phyloP scores from a whole-genome alignment of 1,284 basidiomycete genomes.

The Trichosporon sp. region DNA sequence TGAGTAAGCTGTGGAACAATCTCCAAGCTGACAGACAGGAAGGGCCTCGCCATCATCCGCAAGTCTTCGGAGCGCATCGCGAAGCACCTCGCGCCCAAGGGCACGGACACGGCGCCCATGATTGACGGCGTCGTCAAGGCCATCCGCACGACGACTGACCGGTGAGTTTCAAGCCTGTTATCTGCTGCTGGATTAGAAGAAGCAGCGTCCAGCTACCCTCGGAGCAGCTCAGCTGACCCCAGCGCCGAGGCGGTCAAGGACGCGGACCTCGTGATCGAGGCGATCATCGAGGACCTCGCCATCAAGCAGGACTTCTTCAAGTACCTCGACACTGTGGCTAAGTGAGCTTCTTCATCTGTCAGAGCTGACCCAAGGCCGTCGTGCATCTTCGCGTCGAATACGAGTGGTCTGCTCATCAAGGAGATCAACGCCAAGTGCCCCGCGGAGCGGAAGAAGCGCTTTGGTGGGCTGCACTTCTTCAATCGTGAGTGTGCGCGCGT shows the following conservation, averaged over 20 bases:
- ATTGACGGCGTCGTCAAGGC: constrained; percentile 45
- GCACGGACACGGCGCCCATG: constrained; percentile 22
- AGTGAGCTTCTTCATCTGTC: constrained; percentile 4
- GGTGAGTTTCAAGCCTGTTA: no score
- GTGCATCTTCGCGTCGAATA: constrained; percentile 56
- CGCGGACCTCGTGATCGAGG: constrained; percentile 57
- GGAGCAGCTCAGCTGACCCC: constrained; percentile 24
- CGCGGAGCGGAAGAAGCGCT: constrained; percentile 44
- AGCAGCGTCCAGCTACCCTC: neutral
- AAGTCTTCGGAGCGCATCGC: constrained; percentile 55
- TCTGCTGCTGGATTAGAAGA: no score
- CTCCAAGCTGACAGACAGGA: neutral
- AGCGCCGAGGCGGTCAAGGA: constrained; percentile 51
- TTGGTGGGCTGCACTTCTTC: constrained; percentile 57
- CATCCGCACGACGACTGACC: constrained; percentile 54
- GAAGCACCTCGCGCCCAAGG: constrained; percentile 52
- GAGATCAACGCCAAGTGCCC: constrained; percentile 52
- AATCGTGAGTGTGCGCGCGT: constrained; percentile 42
- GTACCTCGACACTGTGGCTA: constrained; percentile 53
- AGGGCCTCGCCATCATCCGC: constrained; percentile 54
- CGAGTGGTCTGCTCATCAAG: constrained; percentile 54
- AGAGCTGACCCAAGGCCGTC: constrained; percentile 18
- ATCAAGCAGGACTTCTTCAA: constrained; percentile 57
- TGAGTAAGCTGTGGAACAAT: constrained; percentile 21
- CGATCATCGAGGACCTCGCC: constrained; percentile 57